Conservation (phyloP, 306 rosid species). For the Vigna trinervia region DNA sequence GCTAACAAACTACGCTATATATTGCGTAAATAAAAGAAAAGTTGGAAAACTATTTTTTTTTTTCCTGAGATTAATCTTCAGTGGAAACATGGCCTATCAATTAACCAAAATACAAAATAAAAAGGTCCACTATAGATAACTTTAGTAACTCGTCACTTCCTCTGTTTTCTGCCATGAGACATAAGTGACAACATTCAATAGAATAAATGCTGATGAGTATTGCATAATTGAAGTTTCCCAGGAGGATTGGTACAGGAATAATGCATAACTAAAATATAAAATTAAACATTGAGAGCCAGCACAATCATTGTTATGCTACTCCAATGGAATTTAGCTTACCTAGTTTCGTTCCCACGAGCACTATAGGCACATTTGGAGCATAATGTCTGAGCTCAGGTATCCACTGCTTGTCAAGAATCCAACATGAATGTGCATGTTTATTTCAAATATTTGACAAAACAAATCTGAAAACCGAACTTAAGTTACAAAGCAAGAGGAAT, state of each 20-base stretch:
- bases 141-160: constrained; percentile 12
- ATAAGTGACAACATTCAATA: not conserved
- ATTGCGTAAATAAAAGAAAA: not conserved
- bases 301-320: constrained; percentile 4
- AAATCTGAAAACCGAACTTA: not conserved
- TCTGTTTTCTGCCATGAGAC: constrained; percentile 21
- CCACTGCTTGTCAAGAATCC: constrained; percentile 60
- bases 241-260: not conserved
- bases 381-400: constrained; percentile 79
- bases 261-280: not conserved
- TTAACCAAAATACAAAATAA: not conserved
- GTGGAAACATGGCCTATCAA: not conserved
- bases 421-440: constrained; percentile 18
- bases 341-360: constrained; percentile 79
- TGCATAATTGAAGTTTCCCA: not conserved
- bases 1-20: not conserved
- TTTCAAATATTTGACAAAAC: constrained; percentile 18
- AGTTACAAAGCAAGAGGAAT: not conserved
- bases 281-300: not conserved
- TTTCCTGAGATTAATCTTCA: not conserved
- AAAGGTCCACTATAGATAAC: not conserved
- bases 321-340: constrained; percentile 55
- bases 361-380: constrained; percentile 76
- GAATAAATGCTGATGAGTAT: not conserved
- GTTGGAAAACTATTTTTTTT: not conserved